Evolutionary conservation across 1,139 yeast genomes (phyloP).

Genomic region (Scheffersomyces parashehatae): DNA sequence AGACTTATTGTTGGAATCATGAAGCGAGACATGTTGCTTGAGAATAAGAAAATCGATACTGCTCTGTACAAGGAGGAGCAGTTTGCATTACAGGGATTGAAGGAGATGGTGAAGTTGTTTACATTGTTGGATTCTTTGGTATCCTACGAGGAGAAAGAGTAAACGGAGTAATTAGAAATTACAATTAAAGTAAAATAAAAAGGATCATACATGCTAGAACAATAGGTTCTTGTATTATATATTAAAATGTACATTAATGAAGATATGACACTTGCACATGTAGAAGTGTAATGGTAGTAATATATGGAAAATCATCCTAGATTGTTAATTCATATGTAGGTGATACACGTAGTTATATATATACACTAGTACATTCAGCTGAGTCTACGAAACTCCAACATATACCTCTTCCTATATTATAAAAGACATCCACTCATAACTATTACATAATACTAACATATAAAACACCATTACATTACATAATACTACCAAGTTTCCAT

Average conservation of each 20-base stretch:
- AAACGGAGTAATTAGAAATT: background rate
- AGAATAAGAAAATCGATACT: constrained; percentile 19
- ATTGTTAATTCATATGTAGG: too few relatives aligned
- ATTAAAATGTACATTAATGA: background rate
- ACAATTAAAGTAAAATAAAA: background rate
- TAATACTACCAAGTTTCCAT: too few relatives aligned
- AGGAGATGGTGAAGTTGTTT: constrained; percentile 55
- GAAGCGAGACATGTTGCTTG: constrained; percentile 61
- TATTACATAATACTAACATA: too few relatives aligned
- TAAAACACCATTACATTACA: too few relatives aligned
- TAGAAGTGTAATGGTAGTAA: too few relatives aligned
- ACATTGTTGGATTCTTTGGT: constrained; percentile 61
- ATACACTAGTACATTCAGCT: too few relatives aligned
- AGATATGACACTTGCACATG: background rate
- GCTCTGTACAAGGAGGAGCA: constrained; percentile 21
- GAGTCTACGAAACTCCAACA: too few relatives aligned
- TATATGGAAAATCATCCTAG: too few relatives aligned
- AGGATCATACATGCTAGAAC: background rate
- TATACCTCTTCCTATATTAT: too few relatives aligned
- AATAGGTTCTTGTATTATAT: background rate
- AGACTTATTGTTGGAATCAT: constrained; percentile 65
- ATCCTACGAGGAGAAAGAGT: constrained; percentile 6
- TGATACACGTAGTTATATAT: too few relatives aligned
- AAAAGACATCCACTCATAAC: too few relatives aligned
- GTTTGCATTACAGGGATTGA: constrained; percentile 32